Evolutionary conservation across 345 rosid genomes (phyloP).

Genomic region (Leavenworthia alabamica): DNA sequence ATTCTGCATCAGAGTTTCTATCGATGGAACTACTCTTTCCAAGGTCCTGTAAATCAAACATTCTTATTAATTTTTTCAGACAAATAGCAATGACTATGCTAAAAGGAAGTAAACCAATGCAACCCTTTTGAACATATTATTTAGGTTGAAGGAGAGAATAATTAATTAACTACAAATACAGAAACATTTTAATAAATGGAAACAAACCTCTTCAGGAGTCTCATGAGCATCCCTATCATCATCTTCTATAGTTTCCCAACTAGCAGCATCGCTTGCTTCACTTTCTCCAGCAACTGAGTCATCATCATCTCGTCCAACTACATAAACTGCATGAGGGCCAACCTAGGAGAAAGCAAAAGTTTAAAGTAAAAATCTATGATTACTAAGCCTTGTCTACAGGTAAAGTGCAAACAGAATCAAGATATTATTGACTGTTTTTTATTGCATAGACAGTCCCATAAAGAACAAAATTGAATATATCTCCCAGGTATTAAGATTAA

Average conservation of each 20-base stretch:
- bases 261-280: conserved; percentile 83
- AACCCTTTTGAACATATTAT: background rate
- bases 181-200: background rate
- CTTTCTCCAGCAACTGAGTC: conserved; percentile 80
- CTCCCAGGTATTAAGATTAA: background rate
- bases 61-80: conserved; percentile 9
- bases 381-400: conserved; percentile 12
- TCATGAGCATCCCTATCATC: conserved; percentile 57
- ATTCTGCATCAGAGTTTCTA: conserved; percentile 42
- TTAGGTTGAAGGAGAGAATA: conserved; percentile 3
- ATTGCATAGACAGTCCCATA: conserved; percentile 1
- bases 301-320: conserved; percentile 92
- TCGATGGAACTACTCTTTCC: conserved; percentile 32
- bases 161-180: background rate
- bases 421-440: background rate
- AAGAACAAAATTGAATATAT: conserved; percentile 1
- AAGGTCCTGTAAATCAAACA: conserved; percentile 43
- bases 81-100: background rate
- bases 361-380: conserved; percentile 13
- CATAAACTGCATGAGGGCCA: conserved; percentile 97
- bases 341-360: conserved; percentile 46
- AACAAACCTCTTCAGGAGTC: conserved; percentile 67
- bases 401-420: background rate
- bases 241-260: conserved; percentile 94
- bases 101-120: background rate